phyloP scores from a whole-genome alignment of 768 basidiomycete species.

The Kwoniella heveanensis region DNA sequence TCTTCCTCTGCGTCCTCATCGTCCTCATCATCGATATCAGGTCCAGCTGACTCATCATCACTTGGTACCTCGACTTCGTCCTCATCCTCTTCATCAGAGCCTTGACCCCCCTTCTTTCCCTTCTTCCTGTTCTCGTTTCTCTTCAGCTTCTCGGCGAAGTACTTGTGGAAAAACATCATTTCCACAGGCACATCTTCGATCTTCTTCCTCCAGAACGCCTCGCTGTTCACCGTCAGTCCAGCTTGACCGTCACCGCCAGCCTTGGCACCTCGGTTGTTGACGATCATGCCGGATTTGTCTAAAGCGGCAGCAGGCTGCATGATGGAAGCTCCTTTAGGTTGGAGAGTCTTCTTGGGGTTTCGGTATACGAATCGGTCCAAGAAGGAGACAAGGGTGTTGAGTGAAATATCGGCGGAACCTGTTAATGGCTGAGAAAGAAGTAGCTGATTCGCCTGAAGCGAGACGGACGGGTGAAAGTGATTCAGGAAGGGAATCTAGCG shows the following conservation, averaged over 20 bases:
- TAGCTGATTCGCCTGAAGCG: constrained; percentile 82
- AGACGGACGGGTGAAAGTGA: constrained; percentile 89
- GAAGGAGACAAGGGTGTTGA: constrained; percentile 92
- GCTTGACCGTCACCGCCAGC: constrained; percentile 57
- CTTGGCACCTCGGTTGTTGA: constrained; percentile 65
- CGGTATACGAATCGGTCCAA: constrained; percentile 96
- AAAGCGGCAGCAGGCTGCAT: constrained; percentile 88
- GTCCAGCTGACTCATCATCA: constrained; percentile 51
- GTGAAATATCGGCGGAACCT: constrained; percentile 80
- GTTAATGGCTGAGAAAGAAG: constrained; percentile 72
- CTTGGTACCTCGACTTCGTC: constrained; percentile 13
- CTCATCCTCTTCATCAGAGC: constrained; percentile 38
- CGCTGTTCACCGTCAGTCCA: constrained; percentile 67
- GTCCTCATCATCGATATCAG: constrained; percentile 32
- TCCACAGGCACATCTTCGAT: constrained; percentile 79
- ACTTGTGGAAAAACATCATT: constrained; percentile 92
- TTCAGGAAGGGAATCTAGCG: constrained; percentile 71
- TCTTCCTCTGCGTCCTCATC: constrained; percentile 56
- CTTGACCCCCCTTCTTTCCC: constrained; percentile 24
- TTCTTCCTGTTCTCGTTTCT: constrained; percentile 57
- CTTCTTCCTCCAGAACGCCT: constrained; percentile 70
- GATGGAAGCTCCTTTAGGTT: constrained; percentile 75
- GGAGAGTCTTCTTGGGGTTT: constrained; percentile 77
- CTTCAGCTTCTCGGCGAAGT: constrained; percentile 72
- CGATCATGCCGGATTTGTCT: constrained; percentile 63